Percentiles rank a stretch among this genome's conserved stretches.
Conservation (phyloP, 73 alveolate species). For the Blepharisma japonicum region DNA sequence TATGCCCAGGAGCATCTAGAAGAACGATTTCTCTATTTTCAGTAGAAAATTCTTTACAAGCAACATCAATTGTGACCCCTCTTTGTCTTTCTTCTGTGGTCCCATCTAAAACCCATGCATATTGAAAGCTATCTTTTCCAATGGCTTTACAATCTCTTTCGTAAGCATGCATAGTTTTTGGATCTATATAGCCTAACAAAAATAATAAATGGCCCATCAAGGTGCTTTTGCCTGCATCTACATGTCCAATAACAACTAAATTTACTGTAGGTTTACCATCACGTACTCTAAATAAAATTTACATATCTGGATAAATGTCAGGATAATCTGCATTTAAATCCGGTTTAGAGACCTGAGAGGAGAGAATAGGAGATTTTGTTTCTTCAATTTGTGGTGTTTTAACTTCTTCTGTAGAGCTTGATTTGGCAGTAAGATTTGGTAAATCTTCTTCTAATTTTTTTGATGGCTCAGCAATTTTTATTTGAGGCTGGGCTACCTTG, state of each 20-base stretch:
- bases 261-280: slow-evolving; percentile 70
- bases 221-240: slow-evolving; percentile 95
- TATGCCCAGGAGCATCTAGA: slow-evolving; percentile 99
- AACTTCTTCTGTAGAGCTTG: not conserved
- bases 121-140: slow-evolving; percentile 71
- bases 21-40: slow-evolving; percentile 67
- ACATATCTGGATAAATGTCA: slow-evolving; percentile 40
- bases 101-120: slow-evolving; percentile 93
- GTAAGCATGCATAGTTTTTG: slow-evolving; percentile 44
- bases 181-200: slow-evolving; percentile 51
- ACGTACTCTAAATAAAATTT: not conserved
- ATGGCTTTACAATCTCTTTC: slow-evolving; percentile 39
- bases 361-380: not conserved
- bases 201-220: slow-evolving; percentile 88
- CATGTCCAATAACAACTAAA: slow-evolving; percentile 93
- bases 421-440: not conserved
- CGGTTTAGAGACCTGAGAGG: slow-evolving; percentile 19
- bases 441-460: not conserved
- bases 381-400: not conserved
- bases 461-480: not conserved
- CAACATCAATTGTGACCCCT: slow-evolving; percentile 98
- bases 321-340: slow-evolving; percentile 38
- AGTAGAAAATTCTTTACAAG: slow-evolving; percentile 75
- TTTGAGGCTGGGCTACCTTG: not conserved
- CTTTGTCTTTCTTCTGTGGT: slow-evolving; percentile 86